Base-by-base conservation (phyloP, 768 basidiomycete genomes). In the Suillus subalutaceus region DNA sequence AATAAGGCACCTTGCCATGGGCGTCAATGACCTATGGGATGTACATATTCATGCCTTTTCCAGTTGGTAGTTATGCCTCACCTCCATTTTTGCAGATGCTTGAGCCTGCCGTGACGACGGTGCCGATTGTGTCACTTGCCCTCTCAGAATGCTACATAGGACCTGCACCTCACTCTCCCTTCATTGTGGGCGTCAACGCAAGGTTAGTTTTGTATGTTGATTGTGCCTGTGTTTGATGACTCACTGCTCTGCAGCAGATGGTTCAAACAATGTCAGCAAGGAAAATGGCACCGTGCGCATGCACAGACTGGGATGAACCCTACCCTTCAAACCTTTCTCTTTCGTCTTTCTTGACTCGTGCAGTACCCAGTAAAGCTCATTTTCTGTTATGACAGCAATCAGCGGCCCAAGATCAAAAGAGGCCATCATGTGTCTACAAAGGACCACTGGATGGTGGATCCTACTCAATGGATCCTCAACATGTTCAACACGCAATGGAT, bases 371-470 rank as follows among this genome's bases (percentile, higher is more conserved):
- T 23, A 3, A 1, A 52, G 7, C 26, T 52, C 6, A 7, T 52
- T 8, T 52, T 52, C 48, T 50, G 48, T 13, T 50, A 50, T 23
- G 23, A 52, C 13, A 15, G 50, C 13, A 6, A 52, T 4, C 50
- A 52, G 50, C 26, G 26, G 15, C 26, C 50, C 13, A 3, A 52
- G 13, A 6, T 52, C 50, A 52, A 52, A 52, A 6, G 50, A 26
- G 50, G 23, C 6, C 26, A 26, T 8, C 13, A 1, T 3, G 26
- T 52, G 23, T 52, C 50, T 52, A 52, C 50, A 7, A 52, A 16
- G 1, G n/a, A 32, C 56, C 63, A 67, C 32, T 64, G 66, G 63
- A 67, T 67, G 63, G 26, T 32, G 1, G 0, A 26, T 2, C 66
- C 66, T 7, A 64, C 57, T 0, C 66, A 58, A 26, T 8, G n/a